Base-by-base conservation (phyloP, 495 filamentous ascomycete species). In the Xylaria grammica region DNA sequence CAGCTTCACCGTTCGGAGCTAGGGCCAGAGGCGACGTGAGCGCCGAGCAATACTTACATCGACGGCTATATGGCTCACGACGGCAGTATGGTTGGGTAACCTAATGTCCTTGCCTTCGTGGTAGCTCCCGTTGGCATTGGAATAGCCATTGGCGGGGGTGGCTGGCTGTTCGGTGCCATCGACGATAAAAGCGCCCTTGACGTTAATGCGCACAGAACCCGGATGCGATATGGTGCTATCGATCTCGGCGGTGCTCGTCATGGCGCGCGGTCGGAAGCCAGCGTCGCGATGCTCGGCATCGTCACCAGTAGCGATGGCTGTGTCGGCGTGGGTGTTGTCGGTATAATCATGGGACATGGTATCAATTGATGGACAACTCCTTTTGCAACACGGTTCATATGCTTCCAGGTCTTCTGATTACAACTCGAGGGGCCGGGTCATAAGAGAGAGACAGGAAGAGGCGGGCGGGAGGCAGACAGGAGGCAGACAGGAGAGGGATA, bases 31-130 rank as follows among this genome's bases (percentile, higher is more conserved):
- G 36, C 63, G 62, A 59, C 30, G 50, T 57, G 24, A 60, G 53
- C 17, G 15, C 46, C 51, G 63, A 48, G 49, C 38, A 32, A 46
- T 30, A 80, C 90, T 78, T 85, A 96, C 93, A 86, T 99, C 95
- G 61, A 97, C 88, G 60, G 95, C 95, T 51, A 99, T 90, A 84
- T 99, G 95, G 78, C 93, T 97, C 49, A 99, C 93, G 1, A 94
- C 86, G 24, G 89, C 89, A 11, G 90, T 96, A 76, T 99, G 95
- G 74, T 97, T 93, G 24, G 95, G 95, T 15, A 99, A 82, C n/a
- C 95, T 86, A 69, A 99, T 98, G 72, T 97, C 94, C 68, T 90
- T 90, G 27, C 90, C 92, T 70, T 93, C 91, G 71, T 94, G 89
- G 62, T 89, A 85, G 30, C 84, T 79, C 27, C 79, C 79, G 20